These are phyloP conservation scores for Alternaria solani DNA, from an alignment of 2,329 filamentous ascomycete species.

Conservation along the genomic window DNA sequence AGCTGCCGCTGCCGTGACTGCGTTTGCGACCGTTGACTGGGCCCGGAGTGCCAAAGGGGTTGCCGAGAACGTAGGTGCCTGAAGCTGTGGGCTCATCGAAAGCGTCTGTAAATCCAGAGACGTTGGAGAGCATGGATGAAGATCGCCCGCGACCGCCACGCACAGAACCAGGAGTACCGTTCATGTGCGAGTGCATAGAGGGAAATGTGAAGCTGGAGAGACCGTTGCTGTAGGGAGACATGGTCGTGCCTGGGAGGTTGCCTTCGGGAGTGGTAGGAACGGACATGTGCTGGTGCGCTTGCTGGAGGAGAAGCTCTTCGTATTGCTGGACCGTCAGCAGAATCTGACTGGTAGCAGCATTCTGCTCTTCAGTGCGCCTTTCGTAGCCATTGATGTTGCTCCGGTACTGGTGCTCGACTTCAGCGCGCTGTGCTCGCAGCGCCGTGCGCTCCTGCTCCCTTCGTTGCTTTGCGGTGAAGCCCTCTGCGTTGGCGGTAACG, in stretches of 20 bases:
- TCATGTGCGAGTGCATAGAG: constrained; percentile 37
- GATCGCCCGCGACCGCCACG: constrained; percentile 57
- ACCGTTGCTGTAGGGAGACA: constrained; percentile 45
- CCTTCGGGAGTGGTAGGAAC: constrained; percentile 67
- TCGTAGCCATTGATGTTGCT: constrained; percentile 51
- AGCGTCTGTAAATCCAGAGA: constrained; percentile 60
- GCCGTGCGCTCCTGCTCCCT: constrained; percentile 52
- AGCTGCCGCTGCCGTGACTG: constrained; percentile 60
- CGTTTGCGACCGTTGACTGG: constrained; percentile 50
- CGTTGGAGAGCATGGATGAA: constrained; percentile 61
- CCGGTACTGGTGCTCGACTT: constrained; percentile 50
- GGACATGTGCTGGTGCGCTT: constrained; percentile 47
- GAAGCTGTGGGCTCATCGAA: constrained; percentile 48
- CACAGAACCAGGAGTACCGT: constrained; percentile 45
- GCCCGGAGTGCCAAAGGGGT: constrained; percentile 51
- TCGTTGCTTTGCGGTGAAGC: constrained; percentile 67
- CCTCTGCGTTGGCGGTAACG: constrained; percentile 71
- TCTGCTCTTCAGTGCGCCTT: constrained; percentile 50
- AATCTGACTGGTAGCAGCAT: constrained; percentile 47
- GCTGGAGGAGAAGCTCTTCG: constrained; percentile 53
- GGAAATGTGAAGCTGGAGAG: constrained; percentile 52
- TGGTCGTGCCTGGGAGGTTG: constrained; percentile 62
- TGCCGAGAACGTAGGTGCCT: constrained; percentile 39
- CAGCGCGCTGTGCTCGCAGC: constrained; percentile 44
- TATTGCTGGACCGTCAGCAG: constrained; percentile 49